Conservation (phyloP, 768 basidiomycete genomes). For the Leccinum boreale region DNA sequence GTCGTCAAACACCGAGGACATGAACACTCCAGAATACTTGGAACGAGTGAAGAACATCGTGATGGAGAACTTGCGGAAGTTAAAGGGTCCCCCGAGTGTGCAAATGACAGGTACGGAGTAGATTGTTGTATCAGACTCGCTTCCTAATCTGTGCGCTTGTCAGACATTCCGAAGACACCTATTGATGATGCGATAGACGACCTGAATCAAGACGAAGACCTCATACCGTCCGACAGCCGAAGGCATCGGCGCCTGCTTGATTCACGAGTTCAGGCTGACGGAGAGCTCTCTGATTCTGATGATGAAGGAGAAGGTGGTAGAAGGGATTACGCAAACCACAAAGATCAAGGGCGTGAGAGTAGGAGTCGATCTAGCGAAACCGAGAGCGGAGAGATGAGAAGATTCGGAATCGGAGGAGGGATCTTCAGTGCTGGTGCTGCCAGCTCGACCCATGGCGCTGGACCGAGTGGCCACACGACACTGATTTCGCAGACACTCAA, state of each 20-base stretch:
- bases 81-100: slow-evolving; percentile 87
- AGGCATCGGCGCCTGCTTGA: slow-evolving; percentile 78
- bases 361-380: slow-evolving; percentile 40
- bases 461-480: slow-evolving; percentile 68
- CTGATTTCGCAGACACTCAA: slow-evolving; percentile 29
- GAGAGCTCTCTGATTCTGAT: slow-evolving; percentile 94
- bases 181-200: slow-evolving; percentile 86
- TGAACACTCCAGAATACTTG: slow-evolving; percentile 91
- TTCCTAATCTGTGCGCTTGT: slow-evolving; percentile 1
- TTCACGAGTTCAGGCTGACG: slow-evolving; percentile 75
- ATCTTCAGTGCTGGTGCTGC: slow-evolving; percentile 63
- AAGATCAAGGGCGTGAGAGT: slow-evolving; percentile 46
- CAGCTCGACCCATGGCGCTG: slow-evolving; percentile 63
- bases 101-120: slow-evolving; percentile 73
- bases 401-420: slow-evolving; percentile 66
- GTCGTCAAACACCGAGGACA: slow-evolving; percentile 90
- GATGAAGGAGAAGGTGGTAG: slow-evolving; percentile 93
- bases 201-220: slow-evolving; percentile 77
- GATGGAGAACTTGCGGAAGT: slow-evolving; percentile 83
- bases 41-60: slow-evolving; percentile 91
- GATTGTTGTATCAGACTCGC: neutral
- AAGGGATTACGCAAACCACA: slow-evolving; percentile 60
- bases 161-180: slow-evolving; percentile 81
- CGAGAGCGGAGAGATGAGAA: slow-evolving; percentile 42
- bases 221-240: slow-evolving; percentile 72